These are phyloP conservation scores for Quercus robur DNA, from an alignment of 306 rosid genomes.

Conservation along the genomic window DNA sequence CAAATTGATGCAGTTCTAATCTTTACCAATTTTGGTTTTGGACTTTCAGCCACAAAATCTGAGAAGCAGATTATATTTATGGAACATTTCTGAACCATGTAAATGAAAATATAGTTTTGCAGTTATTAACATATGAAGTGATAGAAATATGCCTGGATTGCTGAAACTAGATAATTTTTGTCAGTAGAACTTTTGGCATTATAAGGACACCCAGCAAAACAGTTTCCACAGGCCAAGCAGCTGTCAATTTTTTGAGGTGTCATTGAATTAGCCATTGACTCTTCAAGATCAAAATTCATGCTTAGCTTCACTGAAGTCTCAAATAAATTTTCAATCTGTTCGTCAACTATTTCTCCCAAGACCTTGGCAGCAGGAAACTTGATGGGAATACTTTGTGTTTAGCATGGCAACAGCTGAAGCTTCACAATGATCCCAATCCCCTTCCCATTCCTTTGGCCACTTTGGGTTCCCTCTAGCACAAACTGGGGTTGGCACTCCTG, in stretches of 20 bases:
- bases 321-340: constrained; percentile 18
- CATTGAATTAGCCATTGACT: constrained; percentile 1
- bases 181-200: constrained; percentile 35
- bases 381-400: constrained; percentile 23
- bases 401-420: constrained; percentile 35
- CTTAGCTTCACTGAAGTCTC: constrained; percentile 27
- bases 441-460: constrained; percentile 44
- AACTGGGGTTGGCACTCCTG: constrained; percentile 36
- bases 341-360: constrained; percentile 19
- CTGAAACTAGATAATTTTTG: constrained; percentile 24
- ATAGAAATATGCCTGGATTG: constrained; percentile 25
- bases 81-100: background rate
- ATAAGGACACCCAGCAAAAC: constrained; percentile 39
- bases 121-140: background rate
- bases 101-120: background rate
- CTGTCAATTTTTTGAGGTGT: background rate
- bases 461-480: constrained; percentile 27
- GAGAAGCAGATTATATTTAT: background rate
- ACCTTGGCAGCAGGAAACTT: constrained; percentile 26
- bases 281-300: constrained; percentile 29
- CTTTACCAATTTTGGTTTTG: background rate
- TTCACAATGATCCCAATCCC: constrained; percentile 32
- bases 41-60: background rate
- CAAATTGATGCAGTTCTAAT: background rate
- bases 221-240: constrained; percentile 36